Evolutionary conservation across 768 basidiomycete species (phyloP).

Genomic region (Phylloporus rhodoxanthus): DNA sequence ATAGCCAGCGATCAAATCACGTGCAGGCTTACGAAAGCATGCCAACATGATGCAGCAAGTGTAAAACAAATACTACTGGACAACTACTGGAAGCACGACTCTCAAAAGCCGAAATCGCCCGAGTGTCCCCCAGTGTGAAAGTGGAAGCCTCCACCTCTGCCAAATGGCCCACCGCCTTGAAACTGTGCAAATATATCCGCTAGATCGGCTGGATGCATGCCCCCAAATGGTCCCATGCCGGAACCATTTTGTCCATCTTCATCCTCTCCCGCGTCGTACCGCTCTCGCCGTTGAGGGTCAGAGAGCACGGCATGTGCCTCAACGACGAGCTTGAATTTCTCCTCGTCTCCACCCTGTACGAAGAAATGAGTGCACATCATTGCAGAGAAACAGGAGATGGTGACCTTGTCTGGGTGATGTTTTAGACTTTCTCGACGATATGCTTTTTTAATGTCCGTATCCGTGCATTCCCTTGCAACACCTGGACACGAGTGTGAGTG

Average conservation of each 20-base stretch:
- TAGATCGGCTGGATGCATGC: slow-evolving; percentile 45
- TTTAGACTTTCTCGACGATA: slow-evolving; percentile 83
- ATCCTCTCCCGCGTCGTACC: slow-evolving; percentile 80
- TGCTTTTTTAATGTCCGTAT: slow-evolving; percentile 81
- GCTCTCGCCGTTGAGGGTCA: slow-evolving; percentile 62
- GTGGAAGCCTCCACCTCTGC: slow-evolving; percentile 29
- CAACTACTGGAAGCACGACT: neutral
- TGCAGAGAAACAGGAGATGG: neutral
- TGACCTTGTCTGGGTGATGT: slow-evolving; percentile 80
- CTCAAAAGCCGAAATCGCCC: slow-evolving; percentile 19
- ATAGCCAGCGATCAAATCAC: slow-evolving; percentile 1
- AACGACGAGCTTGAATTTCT: slow-evolving; percentile 87
- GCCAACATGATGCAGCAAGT: neutral
- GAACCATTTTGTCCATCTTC: slow-evolving; percentile 58
- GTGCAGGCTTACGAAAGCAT: neutral
- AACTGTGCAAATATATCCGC: slow-evolving; percentile 64
- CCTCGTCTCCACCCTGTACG: slow-evolving; percentile 82
- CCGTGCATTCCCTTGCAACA: slow-evolving; percentile 48
- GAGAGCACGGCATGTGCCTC: slow-evolving; percentile 82
- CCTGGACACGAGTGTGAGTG: slow-evolving; percentile 23
- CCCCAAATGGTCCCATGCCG: slow-evolving; percentile 38
- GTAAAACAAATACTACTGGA: neutral
- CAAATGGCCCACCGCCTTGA: slow-evolving; percentile 36
- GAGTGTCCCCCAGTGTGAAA: slow-evolving; percentile 18
- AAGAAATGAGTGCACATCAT: slow-evolving; percentile 3